phyloP scores from a whole-genome alignment of 164 flowering plant species.

The Vitis riparia region DNA sequence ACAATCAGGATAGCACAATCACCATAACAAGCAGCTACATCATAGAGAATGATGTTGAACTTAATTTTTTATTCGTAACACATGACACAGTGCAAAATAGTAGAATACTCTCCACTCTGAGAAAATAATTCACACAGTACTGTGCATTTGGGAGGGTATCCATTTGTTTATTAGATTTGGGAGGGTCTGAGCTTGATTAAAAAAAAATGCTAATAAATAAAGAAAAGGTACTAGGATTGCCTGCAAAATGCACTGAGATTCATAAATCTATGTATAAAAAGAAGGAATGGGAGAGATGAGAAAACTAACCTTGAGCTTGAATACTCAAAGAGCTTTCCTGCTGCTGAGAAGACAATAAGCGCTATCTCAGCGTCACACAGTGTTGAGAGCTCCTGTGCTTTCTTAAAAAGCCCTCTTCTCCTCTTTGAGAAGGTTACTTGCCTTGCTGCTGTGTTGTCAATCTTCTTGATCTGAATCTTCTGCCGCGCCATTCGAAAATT shows the following conservation, averaged over 20 bases:
- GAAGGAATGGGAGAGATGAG: neutral
- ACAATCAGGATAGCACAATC: too few relatives aligned
- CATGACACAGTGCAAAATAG: too few relatives aligned
- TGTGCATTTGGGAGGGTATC: too few relatives aligned
- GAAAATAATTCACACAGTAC: too few relatives aligned
- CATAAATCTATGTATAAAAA: neutral
- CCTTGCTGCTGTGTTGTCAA: conserved; percentile 20
- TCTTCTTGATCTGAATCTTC: conserved; percentile 33
- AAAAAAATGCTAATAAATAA: neutral
- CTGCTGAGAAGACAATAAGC: conserved; percentile 53
- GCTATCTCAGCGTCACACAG: conserved; percentile 70
- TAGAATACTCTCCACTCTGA: too few relatives aligned
- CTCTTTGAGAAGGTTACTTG: conserved; percentile 42
- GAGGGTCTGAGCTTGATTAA: too few relatives aligned
- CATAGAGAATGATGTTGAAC: too few relatives aligned
- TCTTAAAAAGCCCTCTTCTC: conserved; percentile 66
- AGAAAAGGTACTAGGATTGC: too few relatives aligned
- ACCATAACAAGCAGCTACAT: too few relatives aligned
- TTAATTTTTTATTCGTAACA: too few relatives aligned
- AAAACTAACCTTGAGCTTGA: conserved; percentile 45
- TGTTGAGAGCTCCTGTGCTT: conserved; percentile 61
- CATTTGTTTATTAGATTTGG: too few relatives aligned
- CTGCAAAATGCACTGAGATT: neutral
- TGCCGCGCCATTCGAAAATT: conserved; percentile 16
- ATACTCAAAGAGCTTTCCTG: conserved; percentile 59